Percentiles rank a stretch among this genome's conserved stretches.
phyloP scores from a whole-genome alignment of 306 rosid species.

The Neltuma alba region DNA sequence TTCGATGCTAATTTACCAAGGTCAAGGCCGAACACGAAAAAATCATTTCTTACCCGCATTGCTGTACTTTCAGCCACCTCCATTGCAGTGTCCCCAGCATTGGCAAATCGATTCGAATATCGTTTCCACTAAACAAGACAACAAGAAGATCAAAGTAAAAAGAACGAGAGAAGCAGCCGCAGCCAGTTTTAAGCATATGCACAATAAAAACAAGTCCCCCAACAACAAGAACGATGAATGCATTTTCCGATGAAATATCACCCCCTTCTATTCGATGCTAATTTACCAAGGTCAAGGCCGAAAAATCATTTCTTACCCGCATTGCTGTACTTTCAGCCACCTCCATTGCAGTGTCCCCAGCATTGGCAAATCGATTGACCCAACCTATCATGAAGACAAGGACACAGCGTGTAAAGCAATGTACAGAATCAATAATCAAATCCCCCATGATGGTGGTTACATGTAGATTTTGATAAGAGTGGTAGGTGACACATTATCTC shows the following conservation, averaged over 20 bases:
- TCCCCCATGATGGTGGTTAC: background rate
- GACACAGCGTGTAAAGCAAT: constrained; percentile 28
- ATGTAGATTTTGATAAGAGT: constrained; percentile 8
- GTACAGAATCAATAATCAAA: constrained; percentile 26
- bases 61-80: constrained; percentile 98
- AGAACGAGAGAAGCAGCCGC: background rate
- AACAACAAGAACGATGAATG: background rate
- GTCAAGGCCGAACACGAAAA: constrained; percentile 2
- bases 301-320: constrained; percentile 59
- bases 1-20: background rate
- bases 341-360: constrained; percentile 98
- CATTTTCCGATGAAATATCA: background rate
- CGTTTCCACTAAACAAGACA: background rate
- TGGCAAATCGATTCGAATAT: constrained; percentile 77
- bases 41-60: constrained; percentile 61
- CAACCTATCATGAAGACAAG: constrained; percentile 71
- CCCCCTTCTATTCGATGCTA: background rate
- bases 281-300: background rate
- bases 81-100: constrained; percentile 98
- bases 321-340: constrained; percentile 93
- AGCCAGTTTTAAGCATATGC: constrained; percentile 4
- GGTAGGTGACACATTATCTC: constrained; percentile 3
- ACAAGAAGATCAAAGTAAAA: background rate
- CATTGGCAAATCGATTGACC: constrained; percentile 99
- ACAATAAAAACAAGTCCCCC: background rate